Percentiles rank a stretch among this genome's conserved stretches.
phyloP scores from a whole-genome alignment of 2,329 filamentous ascomycete species.

The Stagonosporopsis cucurbitacearum region DNA sequence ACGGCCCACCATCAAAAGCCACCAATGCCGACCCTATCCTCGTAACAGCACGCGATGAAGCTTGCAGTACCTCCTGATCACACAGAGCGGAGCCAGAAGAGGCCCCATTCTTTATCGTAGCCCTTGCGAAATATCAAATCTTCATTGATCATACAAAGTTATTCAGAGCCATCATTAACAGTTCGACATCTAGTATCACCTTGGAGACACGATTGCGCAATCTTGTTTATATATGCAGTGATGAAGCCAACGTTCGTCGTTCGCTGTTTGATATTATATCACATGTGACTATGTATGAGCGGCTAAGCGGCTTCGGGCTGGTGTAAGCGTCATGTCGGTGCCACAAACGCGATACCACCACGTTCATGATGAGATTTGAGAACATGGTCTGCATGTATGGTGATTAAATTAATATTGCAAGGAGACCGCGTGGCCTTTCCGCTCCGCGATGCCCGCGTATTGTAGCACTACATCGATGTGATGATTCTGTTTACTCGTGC shows the following conservation, averaged over 20 bases:
- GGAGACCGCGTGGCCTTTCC: slow-evolving; percentile 2
- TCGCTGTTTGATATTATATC: neutral
- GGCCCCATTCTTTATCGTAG: neutral
- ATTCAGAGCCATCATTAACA: neutral
- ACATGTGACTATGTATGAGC: neutral
- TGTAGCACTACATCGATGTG: slow-evolving; percentile 1
- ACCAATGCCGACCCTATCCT: neutral
- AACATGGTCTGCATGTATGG: neutral
- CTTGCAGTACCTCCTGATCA: neutral
- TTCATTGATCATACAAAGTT: neutral
- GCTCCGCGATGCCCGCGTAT: neutral
- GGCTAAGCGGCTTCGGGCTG: neutral
- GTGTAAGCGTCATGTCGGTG: slow-evolving; percentile 5
- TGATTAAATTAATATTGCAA: neutral
- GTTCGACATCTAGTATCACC: neutral
- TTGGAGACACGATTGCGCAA: neutral
- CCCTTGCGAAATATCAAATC: neutral
- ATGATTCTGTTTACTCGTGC: neutral
- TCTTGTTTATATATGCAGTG: neutral
- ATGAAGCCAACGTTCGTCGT: neutral
- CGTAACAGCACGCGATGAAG: neutral
- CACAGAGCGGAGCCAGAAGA: neutral
- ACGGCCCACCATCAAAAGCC: neutral
- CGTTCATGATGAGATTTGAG: neutral
- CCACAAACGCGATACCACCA: neutral